Conservation (phyloP, 306 rosid genomes). For the Inga laurina region DNA sequence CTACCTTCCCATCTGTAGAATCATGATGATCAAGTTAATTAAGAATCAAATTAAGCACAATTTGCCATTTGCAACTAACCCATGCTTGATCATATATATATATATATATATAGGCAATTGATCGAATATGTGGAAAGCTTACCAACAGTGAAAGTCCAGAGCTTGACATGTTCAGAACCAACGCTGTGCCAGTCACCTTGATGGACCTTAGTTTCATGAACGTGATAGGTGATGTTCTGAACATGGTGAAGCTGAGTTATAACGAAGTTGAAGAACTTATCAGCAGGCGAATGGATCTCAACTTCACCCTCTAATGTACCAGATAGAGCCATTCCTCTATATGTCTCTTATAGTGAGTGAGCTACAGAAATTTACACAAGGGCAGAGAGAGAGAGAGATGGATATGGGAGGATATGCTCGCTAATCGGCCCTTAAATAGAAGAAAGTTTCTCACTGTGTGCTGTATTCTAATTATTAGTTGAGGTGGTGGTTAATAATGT, state of each 20-base stretch:
- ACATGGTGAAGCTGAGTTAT: slow-evolving; percentile 13
- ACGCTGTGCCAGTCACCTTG: slow-evolving; percentile 53
- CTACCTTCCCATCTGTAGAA: not conserved
- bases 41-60: no score
- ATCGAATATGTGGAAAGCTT: not conserved
- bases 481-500: no score
- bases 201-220: slow-evolving; percentile 38
- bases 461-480: no score
- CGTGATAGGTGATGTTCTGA: slow-evolving; percentile 12
- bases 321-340: slow-evolving; percentile 10
- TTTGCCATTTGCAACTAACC: no score
- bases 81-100: no score
- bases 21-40: not conserved
- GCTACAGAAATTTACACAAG: no score
- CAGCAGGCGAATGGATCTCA: slow-evolving; percentile 30
- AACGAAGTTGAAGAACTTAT: slow-evolving; percentile 27
- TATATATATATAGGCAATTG: no score
- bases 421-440: not conserved
- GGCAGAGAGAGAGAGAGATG: not conserved
- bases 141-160: slow-evolving; percentile 35
- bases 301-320: slow-evolving; percentile 34
- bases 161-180: slow-evolving; percentile 35
- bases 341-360: not conserved
- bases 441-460: not conserved
- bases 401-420: not conserved